phyloP scores from a whole-genome alignment of 352 stramenopile species.

The Phytophthora fragariaefolia region DNA sequence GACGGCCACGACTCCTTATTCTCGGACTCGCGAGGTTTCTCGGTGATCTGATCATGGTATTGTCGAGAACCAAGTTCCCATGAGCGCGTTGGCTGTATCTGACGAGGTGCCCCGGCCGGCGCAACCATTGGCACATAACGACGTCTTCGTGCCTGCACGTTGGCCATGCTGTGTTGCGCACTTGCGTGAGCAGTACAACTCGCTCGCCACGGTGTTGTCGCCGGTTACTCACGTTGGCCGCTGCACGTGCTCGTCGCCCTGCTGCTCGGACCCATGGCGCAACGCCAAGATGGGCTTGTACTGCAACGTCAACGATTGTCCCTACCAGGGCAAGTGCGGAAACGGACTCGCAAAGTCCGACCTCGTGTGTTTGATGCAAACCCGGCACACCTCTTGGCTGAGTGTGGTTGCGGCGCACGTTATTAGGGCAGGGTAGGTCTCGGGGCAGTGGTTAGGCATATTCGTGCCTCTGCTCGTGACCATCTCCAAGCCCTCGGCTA shows the following conservation, averaged over 20 bases:
- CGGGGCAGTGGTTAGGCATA: constrained; percentile 6
- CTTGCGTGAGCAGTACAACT: constrained; percentile 10
- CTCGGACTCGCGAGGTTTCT: neutral
- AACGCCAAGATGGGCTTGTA: constrained; percentile 7
- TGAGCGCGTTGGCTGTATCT: neutral
- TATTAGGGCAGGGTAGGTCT: constrained; percentile 4
- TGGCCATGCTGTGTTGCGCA: neutral
- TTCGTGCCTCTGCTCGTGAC: neutral
- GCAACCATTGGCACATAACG: neutral
- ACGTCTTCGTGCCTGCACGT: neutral
- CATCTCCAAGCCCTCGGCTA: neutral
- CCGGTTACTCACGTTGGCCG: neutral
- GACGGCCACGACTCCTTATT: neutral
- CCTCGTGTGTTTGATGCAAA: constrained; percentile 1
- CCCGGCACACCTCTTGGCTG: neutral
- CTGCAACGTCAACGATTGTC: constrained; percentile 15
- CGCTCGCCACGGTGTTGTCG: constrained; percentile 1
- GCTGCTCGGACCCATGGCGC: neutral
- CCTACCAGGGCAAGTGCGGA: constrained; percentile 8
- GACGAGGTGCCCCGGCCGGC: neutral
- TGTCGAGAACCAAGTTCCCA: neutral
- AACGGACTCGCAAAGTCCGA: constrained; percentile 7
- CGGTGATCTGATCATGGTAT: neutral
- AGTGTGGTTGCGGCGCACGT: neutral
- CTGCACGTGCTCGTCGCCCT: neutral